A percentile compares a stretch with the other conserved stretches of the same genome.
These are phyloP conservation scores for Poa pratensis DNA, from an alignment of 176 grass and related monocot genomes.

Conservation along the genomic window DNA sequence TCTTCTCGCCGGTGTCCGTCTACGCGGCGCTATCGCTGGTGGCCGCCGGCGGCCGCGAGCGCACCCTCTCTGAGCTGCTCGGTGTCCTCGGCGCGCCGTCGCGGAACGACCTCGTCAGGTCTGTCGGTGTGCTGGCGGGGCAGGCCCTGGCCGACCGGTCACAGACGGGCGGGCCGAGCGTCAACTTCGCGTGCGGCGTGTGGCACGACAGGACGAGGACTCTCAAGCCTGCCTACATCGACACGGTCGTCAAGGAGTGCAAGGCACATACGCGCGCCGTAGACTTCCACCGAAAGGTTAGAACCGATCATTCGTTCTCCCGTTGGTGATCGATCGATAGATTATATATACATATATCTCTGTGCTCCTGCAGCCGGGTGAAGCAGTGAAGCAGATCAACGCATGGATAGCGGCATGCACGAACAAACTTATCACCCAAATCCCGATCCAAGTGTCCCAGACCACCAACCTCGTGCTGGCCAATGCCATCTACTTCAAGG, in stretches of 20 bases:
- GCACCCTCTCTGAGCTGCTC: not conserved
- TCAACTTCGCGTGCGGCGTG: not conserved
- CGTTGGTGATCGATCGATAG: too few species aligned
- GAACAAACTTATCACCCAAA: not conserved
- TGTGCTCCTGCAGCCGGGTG: not conserved
- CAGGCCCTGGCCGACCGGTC: not conserved
- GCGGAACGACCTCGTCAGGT: not conserved
- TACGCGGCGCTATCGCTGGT: constrained; percentile 9
- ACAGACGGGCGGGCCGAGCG: not conserved
- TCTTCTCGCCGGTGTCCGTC: not conserved
- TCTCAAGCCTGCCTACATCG: not conserved
- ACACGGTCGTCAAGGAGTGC: not conserved
- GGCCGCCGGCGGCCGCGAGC: not conserved
- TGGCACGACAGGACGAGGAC: not conserved
- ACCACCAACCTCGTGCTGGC: constrained; percentile 4
- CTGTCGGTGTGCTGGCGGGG: not conserved
- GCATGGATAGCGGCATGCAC: not conserved
- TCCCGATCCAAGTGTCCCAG: not conserved
- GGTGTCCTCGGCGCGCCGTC: not conserved
- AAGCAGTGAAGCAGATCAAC: not conserved
- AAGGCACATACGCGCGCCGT: not conserved
- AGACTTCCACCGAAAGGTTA: constrained; percentile 2
- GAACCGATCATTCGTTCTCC: too few species aligned
- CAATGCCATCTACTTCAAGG: constrained; percentile 53
- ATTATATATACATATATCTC: too few species aligned